Evolutionary conservation across 768 basidiomycete genomes (phyloP), one percentile per base, ranked within the genome.

Genomic region (Thelephora ganbajun): DNA sequence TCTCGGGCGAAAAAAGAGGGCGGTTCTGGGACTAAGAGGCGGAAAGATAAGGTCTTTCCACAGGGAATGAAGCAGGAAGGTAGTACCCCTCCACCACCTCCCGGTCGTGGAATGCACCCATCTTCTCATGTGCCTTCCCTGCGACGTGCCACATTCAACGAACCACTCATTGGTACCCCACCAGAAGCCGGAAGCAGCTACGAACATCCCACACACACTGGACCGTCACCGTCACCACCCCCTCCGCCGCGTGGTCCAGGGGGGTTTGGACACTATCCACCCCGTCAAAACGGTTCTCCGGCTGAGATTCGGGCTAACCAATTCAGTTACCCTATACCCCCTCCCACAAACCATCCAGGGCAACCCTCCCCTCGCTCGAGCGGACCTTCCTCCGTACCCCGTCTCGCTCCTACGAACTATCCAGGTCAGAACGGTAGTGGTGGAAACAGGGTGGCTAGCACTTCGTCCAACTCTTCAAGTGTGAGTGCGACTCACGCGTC

Each of bases 1-100:
- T 85, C 85, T 46, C 77, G 84, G 57, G 89, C 89, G 49, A 92
- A 92, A 68, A 87, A 87, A 60, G 86, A 85, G 64, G 89, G 81
- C 14, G 69, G 74, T 54, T 66, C 66, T 50, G 65, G 65, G 14
- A 53, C 68, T 5, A 56, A 58, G 11, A 72, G 77, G 59, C 76
- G 83, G 34, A 41, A 41, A 41, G 39, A 41, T 9, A 41, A 41
- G 14, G 6, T 2, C 22, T 41, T 41, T 41, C 22, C 39, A 7
- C 9, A 7, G 14, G 22, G 22, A 9, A 22, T 22, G 18, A 41
- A 41, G 14, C 39, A 41, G 22, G 39, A 41, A 18, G 39, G 26
- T 30, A 9, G 26, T 9, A 30, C 26, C 5, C 26, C 26, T 9
- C 26, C 26, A 30, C 26, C 26, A 30, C 26, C 26, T 4, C 9